These are phyloP conservation scores for Candida albicans DNA, from an alignment of 1,139 yeast genomes.

Conservation along the genomic window DNA sequence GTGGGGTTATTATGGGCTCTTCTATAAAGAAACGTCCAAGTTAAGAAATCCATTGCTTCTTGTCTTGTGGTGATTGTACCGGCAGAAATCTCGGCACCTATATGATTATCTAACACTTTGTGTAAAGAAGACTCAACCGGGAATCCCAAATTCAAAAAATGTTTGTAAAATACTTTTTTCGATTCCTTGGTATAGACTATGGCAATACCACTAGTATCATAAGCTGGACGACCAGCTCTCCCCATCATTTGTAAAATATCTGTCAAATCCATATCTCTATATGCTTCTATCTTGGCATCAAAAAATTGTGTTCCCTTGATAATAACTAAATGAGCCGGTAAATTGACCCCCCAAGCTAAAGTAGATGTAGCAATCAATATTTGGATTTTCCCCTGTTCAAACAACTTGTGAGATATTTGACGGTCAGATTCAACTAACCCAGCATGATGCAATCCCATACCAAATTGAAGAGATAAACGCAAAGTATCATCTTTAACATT, in stretches of 20 bases:
- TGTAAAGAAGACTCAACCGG: constrained; percentile 97
- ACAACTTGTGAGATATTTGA: constrained; percentile 79
- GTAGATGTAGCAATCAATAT: constrained; percentile 93
- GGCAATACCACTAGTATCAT: constrained; percentile 92
- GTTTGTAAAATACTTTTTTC: constrained; percentile 89
- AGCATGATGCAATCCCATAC: constrained; percentile 97
- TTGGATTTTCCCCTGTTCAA: constrained; percentile 84
- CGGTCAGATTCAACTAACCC: constrained; percentile 93
- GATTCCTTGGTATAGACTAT: constrained; percentile 91
- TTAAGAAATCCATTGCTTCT: constrained; percentile 88
- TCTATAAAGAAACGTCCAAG: constrained; percentile 93
- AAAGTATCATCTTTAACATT: constrained; percentile 89
- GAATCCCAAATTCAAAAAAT: constrained; percentile 90
- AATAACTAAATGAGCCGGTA: constrained; percentile 92
- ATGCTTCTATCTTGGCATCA: constrained; percentile 78
- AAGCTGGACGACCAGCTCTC: constrained; percentile 96
- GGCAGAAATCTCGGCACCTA: constrained; percentile 93
- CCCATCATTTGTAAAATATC: constrained; percentile 93
- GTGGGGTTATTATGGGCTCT: constrained; percentile 96
- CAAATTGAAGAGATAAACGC: constrained; percentile 81
- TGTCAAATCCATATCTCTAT: constrained; percentile 87
- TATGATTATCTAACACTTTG: constrained; percentile 87
- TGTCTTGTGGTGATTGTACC: constrained; percentile 82
- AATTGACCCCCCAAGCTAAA: constrained; percentile 95
- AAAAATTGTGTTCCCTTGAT: constrained; percentile 92